Conservation (phyloP, 1,284 basidiomycete genomes). For the Moniliophthora roreri region DNA sequence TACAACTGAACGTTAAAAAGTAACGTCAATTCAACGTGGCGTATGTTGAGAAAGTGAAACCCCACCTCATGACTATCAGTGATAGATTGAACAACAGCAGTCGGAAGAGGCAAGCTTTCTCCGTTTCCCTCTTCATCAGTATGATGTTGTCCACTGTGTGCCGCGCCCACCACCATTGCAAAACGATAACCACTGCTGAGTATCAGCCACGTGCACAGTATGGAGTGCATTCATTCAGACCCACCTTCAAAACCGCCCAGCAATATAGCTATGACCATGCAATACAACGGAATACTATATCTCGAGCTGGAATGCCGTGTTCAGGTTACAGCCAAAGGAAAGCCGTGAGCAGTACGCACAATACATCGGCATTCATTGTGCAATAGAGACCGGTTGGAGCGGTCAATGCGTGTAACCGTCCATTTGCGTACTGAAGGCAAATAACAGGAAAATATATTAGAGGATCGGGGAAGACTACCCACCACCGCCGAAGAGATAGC, state of each 20-base stretch:
- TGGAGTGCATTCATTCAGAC: constrained; percentile 4
- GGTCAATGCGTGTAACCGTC: constrained; percentile 30
- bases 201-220: too few relatives aligned
- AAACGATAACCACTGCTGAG: constrained; percentile 8
- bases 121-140: constrained; percentile 34
- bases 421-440: constrained; percentile 30
- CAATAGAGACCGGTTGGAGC: constrained; percentile 51
- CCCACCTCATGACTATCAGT: background rate
- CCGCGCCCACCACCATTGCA: constrained; percentile 23
- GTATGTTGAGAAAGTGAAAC: background rate
- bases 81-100: constrained; percentile 39
- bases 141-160: background rate
- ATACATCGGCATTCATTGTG: constrained; percentile 29
- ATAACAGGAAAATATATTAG: constrained; percentile 1
- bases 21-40: background rate
- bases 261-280: constrained; percentile 36
- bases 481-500: constrained; percentile 28
- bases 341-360: constrained; percentile 33
- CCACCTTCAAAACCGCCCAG: constrained; percentile 48
- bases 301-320: constrained; percentile 28
- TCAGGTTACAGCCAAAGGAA: constrained; percentile 1
- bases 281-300: constrained; percentile 45
- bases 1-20: constrained; percentile 25
- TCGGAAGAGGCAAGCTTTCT: constrained; percentile 34
- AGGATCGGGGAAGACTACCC: constrained; percentile 16